These are phyloP conservation scores for Emergomyces pasteurianus DNA, from an alignment of 2,329 filamentous ascomycete species.

Conservation along the genomic window DNA sequence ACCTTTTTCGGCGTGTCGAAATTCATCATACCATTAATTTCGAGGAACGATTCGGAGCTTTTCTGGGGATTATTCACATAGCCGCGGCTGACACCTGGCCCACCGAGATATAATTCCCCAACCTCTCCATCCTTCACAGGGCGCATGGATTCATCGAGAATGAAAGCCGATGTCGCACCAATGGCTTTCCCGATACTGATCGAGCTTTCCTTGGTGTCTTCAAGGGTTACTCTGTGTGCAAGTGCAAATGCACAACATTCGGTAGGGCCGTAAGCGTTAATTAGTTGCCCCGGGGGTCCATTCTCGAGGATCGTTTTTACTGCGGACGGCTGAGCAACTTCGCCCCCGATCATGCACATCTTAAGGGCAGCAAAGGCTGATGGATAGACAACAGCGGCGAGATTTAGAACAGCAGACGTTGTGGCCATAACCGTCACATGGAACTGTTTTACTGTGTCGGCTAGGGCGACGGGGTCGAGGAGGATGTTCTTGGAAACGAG, in stretches of 20 bases:
- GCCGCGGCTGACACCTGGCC: slow-evolving; percentile 60
- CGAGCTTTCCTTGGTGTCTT: slow-evolving; percentile 6
- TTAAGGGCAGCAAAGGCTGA: slow-evolving; percentile 9
- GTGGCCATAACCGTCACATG: slow-evolving; percentile 11
- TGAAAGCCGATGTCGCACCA: slow-evolving; percentile 5
- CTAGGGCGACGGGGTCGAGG: slow-evolving; percentile 8
- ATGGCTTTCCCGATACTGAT: slow-evolving; percentile 5
- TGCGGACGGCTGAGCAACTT: slow-evolving; percentile 11
- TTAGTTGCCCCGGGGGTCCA: slow-evolving; percentile 11
- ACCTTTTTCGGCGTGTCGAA: slow-evolving; percentile 56
- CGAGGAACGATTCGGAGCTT: slow-evolving; percentile 59
- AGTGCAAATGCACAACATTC: slow-evolving; percentile 14
- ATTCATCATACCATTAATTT: slow-evolving; percentile 59
- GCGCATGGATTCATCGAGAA: slow-evolving; percentile 8
- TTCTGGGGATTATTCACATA: slow-evolving; percentile 49
- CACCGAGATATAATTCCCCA: slow-evolving; percentile 16
- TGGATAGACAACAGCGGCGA: slow-evolving; percentile 9
- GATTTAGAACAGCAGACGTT: slow-evolving; percentile 11
- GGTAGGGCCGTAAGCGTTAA: slow-evolving; percentile 17
- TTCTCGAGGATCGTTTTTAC: slow-evolving; percentile 10
- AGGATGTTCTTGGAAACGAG: slow-evolving; percentile 8
- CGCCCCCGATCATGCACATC: slow-evolving; percentile 11
- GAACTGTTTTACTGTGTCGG: neutral
- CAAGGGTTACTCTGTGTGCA: slow-evolving; percentile 8
- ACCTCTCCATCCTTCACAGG: slow-evolving; percentile 8